Evolutionary conservation across 2,329 filamentous ascomycete genomes (phyloP).

Genomic region (Xylaria sp.): DNA sequence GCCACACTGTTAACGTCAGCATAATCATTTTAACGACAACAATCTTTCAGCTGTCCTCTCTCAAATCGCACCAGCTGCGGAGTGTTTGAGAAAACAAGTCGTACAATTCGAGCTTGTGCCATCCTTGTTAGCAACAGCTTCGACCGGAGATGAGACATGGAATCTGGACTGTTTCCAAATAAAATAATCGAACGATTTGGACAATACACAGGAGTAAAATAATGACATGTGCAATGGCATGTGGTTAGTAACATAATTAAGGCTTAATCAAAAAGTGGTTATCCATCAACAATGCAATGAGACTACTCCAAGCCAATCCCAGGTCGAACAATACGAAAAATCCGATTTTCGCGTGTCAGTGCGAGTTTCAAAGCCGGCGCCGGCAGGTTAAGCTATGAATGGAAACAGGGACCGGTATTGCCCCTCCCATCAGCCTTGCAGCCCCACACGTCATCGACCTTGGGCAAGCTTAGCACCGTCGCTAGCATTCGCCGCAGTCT

Average conservation of each 20-base stretch:
- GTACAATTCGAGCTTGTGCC: not conserved
- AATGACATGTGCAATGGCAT: not conserved
- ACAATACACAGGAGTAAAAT: not conserved
- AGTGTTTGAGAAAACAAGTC: not conserved
- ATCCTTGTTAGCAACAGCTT: not conserved
- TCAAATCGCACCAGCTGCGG: not conserved
- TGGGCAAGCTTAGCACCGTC: not conserved
- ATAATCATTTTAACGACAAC: too few relatives aligned
- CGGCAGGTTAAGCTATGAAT: not conserved
- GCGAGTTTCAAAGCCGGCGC: slow-evolving; percentile 5
- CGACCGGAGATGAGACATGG: not conserved
- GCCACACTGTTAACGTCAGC: slow-evolving; percentile 20
- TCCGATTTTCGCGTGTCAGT: slow-evolving; percentile 18
- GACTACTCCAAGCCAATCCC: not conserved
- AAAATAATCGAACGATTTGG: not conserved
- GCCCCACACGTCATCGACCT: slow-evolving; percentile 28
- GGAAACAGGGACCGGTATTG: slow-evolving; percentile 1
- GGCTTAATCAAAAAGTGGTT: not conserved
- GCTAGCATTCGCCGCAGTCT: not conserved
- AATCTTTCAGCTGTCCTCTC: not conserved
- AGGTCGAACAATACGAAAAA: too few relatives aligned
- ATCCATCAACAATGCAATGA: not conserved
- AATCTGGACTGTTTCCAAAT: not conserved
- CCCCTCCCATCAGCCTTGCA: slow-evolving; percentile 17
- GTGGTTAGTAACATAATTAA: not conserved